Conservation (phyloP, 768 basidiomycete species). For the Lactifluus echinatus region DNA sequence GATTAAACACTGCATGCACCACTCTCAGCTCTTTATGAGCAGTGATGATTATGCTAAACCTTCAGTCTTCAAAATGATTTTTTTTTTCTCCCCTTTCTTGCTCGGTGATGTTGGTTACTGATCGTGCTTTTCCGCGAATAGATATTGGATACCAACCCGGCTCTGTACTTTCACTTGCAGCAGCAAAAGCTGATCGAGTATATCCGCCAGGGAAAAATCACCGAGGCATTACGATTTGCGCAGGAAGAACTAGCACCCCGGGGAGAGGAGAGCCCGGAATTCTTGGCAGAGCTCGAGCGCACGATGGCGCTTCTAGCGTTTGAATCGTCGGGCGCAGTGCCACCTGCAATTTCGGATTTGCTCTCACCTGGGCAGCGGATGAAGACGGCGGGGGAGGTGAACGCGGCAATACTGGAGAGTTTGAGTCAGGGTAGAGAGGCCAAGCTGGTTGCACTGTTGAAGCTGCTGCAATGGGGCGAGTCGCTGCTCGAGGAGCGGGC, state of each 20-base stretch:
- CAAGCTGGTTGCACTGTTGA: conserved; percentile 74
- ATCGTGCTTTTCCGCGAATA: conserved; percentile 30
- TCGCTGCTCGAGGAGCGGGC: conserved; percentile 63
- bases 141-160: conserved; percentile 95
- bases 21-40: conserved; percentile 78
- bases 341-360: conserved; percentile 65
- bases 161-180: conserved; percentile 89
- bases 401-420: conserved; percentile 89
- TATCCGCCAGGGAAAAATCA: conserved; percentile 73
- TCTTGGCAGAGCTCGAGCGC: conserved; percentile 82
- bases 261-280: conserved; percentile 91
- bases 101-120: conserved; percentile 7
- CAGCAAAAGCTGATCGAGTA: conserved; percentile 94
- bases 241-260: conserved; percentile 90
- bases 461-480: conserved; percentile 87
- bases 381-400: conserved; percentile 94
- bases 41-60: conserved; percentile 82
- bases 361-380: conserved; percentile 80
- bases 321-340: conserved; percentile 51
- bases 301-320: conserved; percentile 92
- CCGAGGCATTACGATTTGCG: conserved; percentile 82
- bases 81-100: conserved; percentile 22
- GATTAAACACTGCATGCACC: conserved; percentile 99
- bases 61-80: conserved; percentile 92
- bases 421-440: conserved; percentile 89